Evolutionary conservation across 345 rosid genomes (phyloP), one percentile per base, ranked within the genome.

Genomic region (Murraya paniculata): DNA sequence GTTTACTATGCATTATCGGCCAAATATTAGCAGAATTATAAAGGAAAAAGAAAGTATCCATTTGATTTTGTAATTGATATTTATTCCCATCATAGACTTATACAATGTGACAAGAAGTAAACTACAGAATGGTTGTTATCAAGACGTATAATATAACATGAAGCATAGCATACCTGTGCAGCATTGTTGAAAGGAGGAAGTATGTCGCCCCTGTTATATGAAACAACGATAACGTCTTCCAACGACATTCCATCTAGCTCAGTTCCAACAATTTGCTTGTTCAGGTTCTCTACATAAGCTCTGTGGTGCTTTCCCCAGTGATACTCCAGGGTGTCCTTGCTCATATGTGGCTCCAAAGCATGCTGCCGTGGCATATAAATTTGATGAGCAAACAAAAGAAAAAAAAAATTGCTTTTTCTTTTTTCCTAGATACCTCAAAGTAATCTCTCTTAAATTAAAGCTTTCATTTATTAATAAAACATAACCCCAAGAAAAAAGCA

Each of bases 221-320:
- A 66, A 82, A 71, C 74, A 81, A 82, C 36, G 45, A 92, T 71
- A 58, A 91, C 80, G 41, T 95, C 95, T 81, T 88, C 96, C 62
- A 93, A 74, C 1, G 93, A 80, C 92, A 85, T 48, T 9, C 86
- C 84, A 70, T 91, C 92, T 50, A 92, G 83, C 53, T 90, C 95
- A 33, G 97, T 92, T 62, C 92, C 97, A 2, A 36, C 84, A 58
- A 93, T 84, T 82, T 96, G 98, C 85, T 87, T 89, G 89, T 93
- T 96, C 69, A 96, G 84, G 82, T 92, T 92, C 65, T 92, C 97
- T 67, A 93, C 94, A 74, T 96, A 96, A 64, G 90, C 82, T 74
- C 91, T 87, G 81, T 92, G 98, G 87, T 96, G 98, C 79, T 96
- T 89, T 53, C 99, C 99, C 97, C 99, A 94, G 30, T 96, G 99